Percentiles rank a stretch among this genome's conserved stretches.
Evolutionary conservation across 805 yeast genomes (phyloP).

Genomic region (Candida incommunis): DNA sequence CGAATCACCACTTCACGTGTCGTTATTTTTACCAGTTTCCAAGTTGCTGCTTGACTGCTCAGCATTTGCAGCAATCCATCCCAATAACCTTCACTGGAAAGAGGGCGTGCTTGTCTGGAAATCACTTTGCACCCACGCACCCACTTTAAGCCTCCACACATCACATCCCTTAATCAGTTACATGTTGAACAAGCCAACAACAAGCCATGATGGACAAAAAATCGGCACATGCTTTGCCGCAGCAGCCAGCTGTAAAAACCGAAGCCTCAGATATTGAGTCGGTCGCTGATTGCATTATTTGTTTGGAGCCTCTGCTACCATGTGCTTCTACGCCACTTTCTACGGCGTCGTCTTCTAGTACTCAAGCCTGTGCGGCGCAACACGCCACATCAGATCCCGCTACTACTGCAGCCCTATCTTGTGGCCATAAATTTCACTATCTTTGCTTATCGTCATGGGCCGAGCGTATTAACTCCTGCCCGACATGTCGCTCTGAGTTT

Average conservation of each 20-base stretch:
- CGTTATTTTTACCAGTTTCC: too few species aligned
- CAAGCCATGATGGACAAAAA: slow-evolving; percentile 9
- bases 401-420: slow-evolving; percentile 23
- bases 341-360: not conserved
- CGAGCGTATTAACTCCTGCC: slow-evolving; percentile 31
- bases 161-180: not conserved
- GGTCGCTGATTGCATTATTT: slow-evolving; percentile 48
- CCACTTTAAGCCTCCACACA: too few species aligned
- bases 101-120: too few species aligned
- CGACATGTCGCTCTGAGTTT: slow-evolving; percentile 41
- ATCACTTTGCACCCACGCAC: too few species aligned
- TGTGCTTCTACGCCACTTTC: too few species aligned
- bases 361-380: not conserved
- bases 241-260: too few species aligned
- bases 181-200: not conserved
- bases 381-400: not conserved
- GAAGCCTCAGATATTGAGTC: too few species aligned
- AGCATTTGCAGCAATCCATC: too few species aligned
- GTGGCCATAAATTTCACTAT: slow-evolving; percentile 44
- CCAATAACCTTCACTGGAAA: too few species aligned
- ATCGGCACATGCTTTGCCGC: not conserved
- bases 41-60: too few species aligned
- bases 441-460: slow-evolving; percentile 47
- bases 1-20: too few species aligned
- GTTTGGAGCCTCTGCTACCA: slow-evolving; percentile 35